These are phyloP conservation scores for Trichoderma sp. DNA, from an alignment of 2,329 filamentous ascomycete genomes.

Conservation along the genomic window DNA sequence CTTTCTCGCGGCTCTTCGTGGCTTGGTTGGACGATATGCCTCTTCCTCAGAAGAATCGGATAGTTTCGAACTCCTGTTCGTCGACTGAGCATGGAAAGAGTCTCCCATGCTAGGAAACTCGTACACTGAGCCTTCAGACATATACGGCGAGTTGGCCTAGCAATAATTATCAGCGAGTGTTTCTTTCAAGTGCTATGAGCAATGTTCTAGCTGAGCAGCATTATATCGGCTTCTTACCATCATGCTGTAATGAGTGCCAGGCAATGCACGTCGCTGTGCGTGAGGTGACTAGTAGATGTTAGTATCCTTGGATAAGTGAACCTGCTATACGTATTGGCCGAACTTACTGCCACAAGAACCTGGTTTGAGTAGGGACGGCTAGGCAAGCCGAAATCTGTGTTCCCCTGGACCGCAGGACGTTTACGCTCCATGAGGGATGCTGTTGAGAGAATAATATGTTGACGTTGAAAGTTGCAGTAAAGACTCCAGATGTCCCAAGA, in stretches of 20 bases:
- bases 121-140: neutral
- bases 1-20: constrained; percentile 35
- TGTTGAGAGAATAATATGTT: neutral
- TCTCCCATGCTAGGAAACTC: neutral
- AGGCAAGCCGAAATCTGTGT: neutral
- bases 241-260: neutral
- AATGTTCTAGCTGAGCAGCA: neutral
- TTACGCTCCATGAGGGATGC: neutral
- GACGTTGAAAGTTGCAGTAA: neutral
- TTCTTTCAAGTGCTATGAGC: neutral
- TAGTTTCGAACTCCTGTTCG: neutral
- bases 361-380: neutral
- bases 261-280: neutral
- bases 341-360: neutral
- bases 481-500: neutral
- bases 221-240: constrained; percentile 1
- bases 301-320: neutral
- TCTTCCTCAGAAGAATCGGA: neutral
- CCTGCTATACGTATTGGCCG: neutral
- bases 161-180: neutral
- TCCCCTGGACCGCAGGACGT: neutral
- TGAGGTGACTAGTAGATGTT: neutral
- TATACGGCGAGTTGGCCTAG: constrained; percentile 5
- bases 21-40: neutral
- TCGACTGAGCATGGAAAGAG: neutral